phyloP scores from a whole-genome alignment of 1,139 yeast species.

The Pichia sorboxylosa region DNA sequence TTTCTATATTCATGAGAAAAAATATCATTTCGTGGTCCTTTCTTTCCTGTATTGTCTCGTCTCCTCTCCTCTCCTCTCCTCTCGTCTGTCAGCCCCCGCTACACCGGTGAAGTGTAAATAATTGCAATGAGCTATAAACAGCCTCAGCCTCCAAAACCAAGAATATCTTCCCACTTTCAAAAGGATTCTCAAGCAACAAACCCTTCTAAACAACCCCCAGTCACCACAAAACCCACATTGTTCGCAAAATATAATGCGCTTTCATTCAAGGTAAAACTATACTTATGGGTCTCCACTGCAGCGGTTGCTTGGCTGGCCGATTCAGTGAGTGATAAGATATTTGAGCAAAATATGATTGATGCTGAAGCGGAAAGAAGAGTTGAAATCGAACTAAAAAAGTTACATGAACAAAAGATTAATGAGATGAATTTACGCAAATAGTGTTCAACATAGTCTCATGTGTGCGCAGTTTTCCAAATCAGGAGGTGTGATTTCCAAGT shows the following conservation, averaged over 20 bases:
- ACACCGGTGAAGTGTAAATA: too few species aligned
- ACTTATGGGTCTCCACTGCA: conserved; percentile 21
- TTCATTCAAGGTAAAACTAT: conserved; percentile 20
- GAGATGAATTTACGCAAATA: too few species aligned
- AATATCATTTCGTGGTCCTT: too few species aligned
- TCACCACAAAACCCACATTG: conserved; percentile 6
- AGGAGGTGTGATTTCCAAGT: too few species aligned
- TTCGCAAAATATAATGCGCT: conserved; percentile 15
- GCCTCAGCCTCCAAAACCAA: conserved; percentile 7
- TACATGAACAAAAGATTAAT: conserved; percentile 4
- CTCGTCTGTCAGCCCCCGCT: too few species aligned
- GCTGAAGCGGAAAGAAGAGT: conserved; percentile 22
- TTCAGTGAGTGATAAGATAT: conserved; percentile 17
- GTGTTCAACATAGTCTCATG: too few species aligned
- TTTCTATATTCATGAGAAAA: too few species aligned
- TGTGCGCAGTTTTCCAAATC: too few species aligned
- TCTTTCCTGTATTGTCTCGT: too few species aligned
- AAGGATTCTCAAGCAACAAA: not conserved
- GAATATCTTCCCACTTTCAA: conserved; percentile 1
- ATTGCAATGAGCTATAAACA: too few species aligned
- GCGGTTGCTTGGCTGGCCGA: conserved; percentile 21
- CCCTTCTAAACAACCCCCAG: not conserved
- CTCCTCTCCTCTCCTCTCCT: too few species aligned
- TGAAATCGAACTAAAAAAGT: conserved; percentile 16
- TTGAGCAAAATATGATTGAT: conserved; percentile 22